phyloP scores from a whole-genome alignment of 177 flowering plant genomes.

The Vitis hybrid region DNA sequence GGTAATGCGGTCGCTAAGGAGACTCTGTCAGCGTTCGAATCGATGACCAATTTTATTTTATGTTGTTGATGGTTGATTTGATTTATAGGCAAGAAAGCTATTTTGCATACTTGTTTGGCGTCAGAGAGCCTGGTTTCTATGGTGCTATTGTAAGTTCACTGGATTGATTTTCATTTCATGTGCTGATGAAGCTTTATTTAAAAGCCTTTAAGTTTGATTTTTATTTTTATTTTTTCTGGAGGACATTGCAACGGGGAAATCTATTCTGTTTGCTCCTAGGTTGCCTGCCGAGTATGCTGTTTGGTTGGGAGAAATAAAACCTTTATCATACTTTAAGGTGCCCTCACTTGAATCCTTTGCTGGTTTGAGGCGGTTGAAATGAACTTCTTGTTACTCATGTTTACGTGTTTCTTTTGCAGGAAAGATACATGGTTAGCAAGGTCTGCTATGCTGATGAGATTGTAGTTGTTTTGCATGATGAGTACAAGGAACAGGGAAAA shows the following conservation, averaged over 20 bases:
- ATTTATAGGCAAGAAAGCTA: conserved; percentile 85
- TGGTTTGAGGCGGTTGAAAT: background rate
- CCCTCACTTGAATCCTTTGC: conserved; percentile 4
- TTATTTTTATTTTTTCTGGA: conserved; percentile 19
- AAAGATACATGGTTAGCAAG: conserved; percentile 61
- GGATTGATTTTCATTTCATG: background rate
- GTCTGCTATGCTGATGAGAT: conserved; percentile 73
- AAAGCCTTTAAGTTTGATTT: background rate
- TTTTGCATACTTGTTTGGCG: conserved; percentile 93
- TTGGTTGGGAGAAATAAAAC: conserved; percentile 89
- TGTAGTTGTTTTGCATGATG: conserved; percentile 42
- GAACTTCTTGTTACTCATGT: background rate
- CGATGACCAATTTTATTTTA: conserved; percentile 1
- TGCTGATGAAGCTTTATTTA: background rate
- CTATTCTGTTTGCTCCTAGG: conserved; percentile 81
- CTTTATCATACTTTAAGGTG: conserved; percentile 72
- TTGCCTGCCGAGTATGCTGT: conserved; percentile 83
- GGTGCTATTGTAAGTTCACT: conserved; percentile 76
- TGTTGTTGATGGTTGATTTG: conserved; percentile 11
- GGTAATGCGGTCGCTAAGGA: background rate
- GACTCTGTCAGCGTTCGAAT: background rate
- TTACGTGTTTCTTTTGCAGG: conserved; percentile 44
- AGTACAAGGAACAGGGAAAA: conserved; percentile 47
- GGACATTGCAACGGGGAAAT: conserved; percentile 81
- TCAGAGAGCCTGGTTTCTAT: conserved; percentile 81